Base-by-base conservation (phyloP, 441 rosid species). In the Hypseocharis bilobata region DNA sequence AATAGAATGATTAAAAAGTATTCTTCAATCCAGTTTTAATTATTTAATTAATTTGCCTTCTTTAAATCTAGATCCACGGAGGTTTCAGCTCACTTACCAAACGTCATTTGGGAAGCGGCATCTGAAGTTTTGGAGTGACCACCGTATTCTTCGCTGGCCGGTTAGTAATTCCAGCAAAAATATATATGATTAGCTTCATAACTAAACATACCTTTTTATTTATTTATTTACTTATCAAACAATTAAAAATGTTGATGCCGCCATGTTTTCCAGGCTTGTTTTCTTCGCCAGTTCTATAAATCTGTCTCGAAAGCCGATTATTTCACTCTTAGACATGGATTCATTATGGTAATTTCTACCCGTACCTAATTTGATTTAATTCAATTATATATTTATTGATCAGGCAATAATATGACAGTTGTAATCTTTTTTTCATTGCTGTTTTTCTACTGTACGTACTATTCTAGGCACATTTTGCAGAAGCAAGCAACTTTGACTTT, bases 271-370 rank as follows among this genome's bases (percentile, higher is more conserved):
- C 77, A 83, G 87, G 76, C 69, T 61, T 76, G 74, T 64, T 85
- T 86, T 68, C 60, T 78, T 29, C 76, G 92, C 52, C 96, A 86
- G 68, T 88, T 88, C 70, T 78, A 70, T 54, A 77, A 77, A 36
- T 82, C 96, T 3, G 88, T 86, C 49, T 78, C 83, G 45, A 85
- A 75, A 77, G 82, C 71, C 11, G 96, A 88, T 74, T 88, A 86
- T 62, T 66, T 88, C 36, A 81, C 88, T 10, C 78, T 88, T 13
- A 76, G 92, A 42, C 88, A 86, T 72, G 96, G 96, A 68, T 88
- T 88, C 73, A 76, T 86, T 44, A 69, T 0, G 85, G 96, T 88
- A 84, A 13, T 20, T 60, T 28, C 8, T 10, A n/a, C n/a, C n/a
- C n/a, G n/a, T n/a, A n/a, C n/a, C n/a, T n/a, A n/a, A n/a, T n/a